These are phyloP conservation scores for Syzygium aromaticum DNA, from an alignment of 345 rosid genomes.

Conservation along the genomic window DNA sequence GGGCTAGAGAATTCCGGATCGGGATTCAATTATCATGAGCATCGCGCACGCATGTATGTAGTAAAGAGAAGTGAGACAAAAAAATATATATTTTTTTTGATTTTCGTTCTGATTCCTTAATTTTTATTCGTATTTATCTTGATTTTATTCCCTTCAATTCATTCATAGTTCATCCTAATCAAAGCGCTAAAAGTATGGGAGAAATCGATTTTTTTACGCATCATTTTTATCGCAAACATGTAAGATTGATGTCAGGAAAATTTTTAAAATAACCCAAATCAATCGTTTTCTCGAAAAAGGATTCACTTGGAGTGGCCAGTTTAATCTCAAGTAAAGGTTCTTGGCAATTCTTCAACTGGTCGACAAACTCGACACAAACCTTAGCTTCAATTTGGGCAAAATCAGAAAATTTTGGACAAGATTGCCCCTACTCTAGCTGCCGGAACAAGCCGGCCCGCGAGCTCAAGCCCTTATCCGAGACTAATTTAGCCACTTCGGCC, in stretches of 20 bases:
- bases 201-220: not conserved
- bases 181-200: not conserved
- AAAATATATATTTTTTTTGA: not conserved
- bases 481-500: fast-evolving
- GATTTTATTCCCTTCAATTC: not conserved
- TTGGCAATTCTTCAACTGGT: not conserved
- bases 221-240: not conserved
- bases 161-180: not conserved
- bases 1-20: too few species aligned
- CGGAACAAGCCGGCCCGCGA: not conserved
- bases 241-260: not conserved
- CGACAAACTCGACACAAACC: fast-evolving
- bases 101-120: not conserved
- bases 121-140: not conserved
- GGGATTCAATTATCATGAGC: too few species aligned
- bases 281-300: too few species aligned
- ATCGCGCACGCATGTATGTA: too few species aligned
- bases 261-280: too few species aligned
- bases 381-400: not conserved
- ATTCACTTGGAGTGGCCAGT: too few species aligned
- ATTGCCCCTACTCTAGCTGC: fast-evolving
- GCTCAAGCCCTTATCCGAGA: not conserved
- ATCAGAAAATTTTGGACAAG: not conserved
- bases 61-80: too few species aligned
- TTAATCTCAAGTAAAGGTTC: not conserved